Evolutionary conservation across 768 basidiomycete genomes (phyloP).

Genomic region (Leucocoprinus sp.): DNA sequence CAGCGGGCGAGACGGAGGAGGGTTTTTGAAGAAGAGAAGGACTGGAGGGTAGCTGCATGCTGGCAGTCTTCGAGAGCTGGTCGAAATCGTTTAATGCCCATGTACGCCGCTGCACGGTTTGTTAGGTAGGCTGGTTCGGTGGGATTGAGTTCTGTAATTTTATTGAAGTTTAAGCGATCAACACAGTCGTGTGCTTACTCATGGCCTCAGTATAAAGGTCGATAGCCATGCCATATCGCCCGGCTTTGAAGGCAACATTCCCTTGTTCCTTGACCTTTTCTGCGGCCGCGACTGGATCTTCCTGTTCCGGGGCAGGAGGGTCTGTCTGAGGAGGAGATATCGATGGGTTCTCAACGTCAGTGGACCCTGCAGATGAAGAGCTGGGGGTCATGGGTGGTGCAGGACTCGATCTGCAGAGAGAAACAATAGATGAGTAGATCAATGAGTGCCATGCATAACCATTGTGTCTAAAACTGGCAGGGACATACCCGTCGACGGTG

Average conservation of each 20-base stretch:
- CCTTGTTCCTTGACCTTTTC: conserved; percentile 68
- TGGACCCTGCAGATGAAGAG: neutral
- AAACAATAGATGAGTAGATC: neutral
- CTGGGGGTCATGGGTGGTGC: neutral
- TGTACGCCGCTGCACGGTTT: conserved; percentile 82
- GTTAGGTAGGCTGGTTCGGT: conserved; percentile 71
- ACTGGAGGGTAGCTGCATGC: conserved; percentile 58
- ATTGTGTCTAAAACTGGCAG: neutral
- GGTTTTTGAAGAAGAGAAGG: conserved; percentile 56
- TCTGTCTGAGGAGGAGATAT: neutral
- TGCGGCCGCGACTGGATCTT: conserved; percentile 39
- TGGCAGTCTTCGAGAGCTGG: conserved; percentile 75
- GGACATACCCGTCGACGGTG: neutral
- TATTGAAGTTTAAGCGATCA: neutral
- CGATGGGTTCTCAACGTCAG: neutral
- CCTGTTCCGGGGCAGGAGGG: conserved; percentile 9
- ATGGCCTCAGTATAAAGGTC: conserved; percentile 72
- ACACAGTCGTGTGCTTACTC: conserved; percentile 28
- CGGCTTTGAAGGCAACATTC: conserved; percentile 65
- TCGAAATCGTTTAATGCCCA: conserved; percentile 72
- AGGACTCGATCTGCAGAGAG: neutral
- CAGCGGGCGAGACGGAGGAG: conserved; percentile 77
- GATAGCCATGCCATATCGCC: conserved; percentile 58
- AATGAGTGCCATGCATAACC: neutral
- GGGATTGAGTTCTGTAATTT: conserved; percentile 43